phyloP scores from a whole-genome alignment of 2,329 filamentous ascomycete genomes.

The Harringtonia lauricola region DNA sequence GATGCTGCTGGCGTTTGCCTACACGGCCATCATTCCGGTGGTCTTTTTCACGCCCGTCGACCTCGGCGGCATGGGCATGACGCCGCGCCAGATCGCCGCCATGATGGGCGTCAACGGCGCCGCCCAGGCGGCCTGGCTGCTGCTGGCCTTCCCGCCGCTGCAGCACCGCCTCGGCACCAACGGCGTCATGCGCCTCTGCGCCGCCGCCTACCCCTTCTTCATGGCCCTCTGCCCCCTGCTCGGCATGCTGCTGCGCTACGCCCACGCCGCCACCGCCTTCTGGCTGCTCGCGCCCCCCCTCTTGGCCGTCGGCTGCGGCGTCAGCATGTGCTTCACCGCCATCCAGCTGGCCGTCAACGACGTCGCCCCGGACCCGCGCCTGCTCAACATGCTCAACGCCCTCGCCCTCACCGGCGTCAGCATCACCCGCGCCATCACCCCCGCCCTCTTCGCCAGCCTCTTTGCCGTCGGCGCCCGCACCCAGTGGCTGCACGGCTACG shows the following conservation, averaged over 20 bases:
- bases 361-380: conserved; percentile 50
- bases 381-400: conserved; percentile 62
- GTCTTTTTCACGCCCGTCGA: conserved; percentile 53
- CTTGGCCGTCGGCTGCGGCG: conserved; percentile 46
- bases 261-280: conserved; percentile 33
- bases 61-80: conserved; percentile 56
- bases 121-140: conserved; percentile 60
- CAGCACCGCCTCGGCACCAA: conserved; percentile 58
- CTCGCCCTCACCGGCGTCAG: conserved; percentile 51
- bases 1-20: conserved; percentile 59
- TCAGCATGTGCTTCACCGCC: conserved; percentile 60
- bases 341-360: conserved; percentile 68
- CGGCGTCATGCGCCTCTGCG: conserved; percentile 49
- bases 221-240: conserved; percentile 42
- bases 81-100: conserved; percentile 50
- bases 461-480: conserved; percentile 56
- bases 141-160: conserved; percentile 57
- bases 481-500: conserved; percentile 51
- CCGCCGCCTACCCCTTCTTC: conserved; percentile 50
- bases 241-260: conserved; percentile 42
- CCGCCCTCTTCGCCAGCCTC: conserved; percentile 53
- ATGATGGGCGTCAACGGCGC: conserved; percentile 54
- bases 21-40: conserved; percentile 59
- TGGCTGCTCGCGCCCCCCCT: conserved; percentile 38
- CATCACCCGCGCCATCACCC: conserved; percentile 53